phyloP scores from a whole-genome alignment of 192 early-diverging fungal species.

The Helicostylum pulchrum region DNA sequence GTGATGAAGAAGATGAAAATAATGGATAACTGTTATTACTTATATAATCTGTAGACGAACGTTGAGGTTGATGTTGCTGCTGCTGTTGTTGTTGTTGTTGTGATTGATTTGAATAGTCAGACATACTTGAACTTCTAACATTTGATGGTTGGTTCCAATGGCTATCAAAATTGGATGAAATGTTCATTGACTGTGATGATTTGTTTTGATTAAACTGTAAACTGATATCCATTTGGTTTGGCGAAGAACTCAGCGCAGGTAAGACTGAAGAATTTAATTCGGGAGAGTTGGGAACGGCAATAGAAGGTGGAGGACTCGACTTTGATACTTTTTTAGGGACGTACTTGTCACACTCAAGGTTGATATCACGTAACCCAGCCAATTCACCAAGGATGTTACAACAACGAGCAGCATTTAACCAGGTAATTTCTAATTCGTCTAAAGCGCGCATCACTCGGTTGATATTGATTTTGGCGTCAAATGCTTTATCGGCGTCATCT shows the following conservation, averaged over 20 bases:
- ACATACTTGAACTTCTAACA: neutral
- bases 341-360: conserved; percentile 26
- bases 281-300: conserved; percentile 34
- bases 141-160: no score
- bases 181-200: no score
- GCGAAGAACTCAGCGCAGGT: no score
- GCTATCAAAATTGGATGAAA: no score
- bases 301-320: conserved; percentile 19
- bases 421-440: conserved; percentile 29
- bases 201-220: no score
- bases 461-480: conserved; percentile 34
- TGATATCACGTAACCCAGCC: conserved; percentile 28
- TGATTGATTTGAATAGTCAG: neutral
- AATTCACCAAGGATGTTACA: conserved; percentile 33
- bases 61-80: neutral
- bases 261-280: neutral
- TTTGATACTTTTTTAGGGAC: conserved; percentile 5
- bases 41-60: neutral
- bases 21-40: neutral
- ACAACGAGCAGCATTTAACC: conserved; percentile 25
- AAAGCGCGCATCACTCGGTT: conserved; percentile 34
- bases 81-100: neutral
- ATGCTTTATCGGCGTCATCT: conserved; percentile 13
- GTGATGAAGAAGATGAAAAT: no score
- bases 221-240: no score